A percentile compares a stretch with the other conserved stretches of the same genome.
phyloP scores from a whole-genome alignment of 306 rosid species.

The Mimosa bimucronata region DNA sequence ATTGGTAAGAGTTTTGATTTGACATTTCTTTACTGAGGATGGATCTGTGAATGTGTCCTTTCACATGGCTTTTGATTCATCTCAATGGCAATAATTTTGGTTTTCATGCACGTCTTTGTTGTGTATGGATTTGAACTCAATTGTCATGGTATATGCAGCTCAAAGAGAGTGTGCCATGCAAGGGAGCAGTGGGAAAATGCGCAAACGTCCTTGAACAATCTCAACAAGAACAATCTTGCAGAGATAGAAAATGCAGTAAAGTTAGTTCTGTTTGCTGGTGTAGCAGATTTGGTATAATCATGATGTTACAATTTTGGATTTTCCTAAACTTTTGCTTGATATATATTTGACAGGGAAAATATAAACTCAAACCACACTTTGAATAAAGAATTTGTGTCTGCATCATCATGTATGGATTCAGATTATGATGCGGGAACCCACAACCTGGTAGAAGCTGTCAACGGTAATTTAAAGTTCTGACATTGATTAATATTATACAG shows the following conservation, averaged over 20 bases:
- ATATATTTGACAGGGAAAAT: conserved; percentile 54
- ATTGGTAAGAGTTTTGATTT: background rate
- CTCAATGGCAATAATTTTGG: background rate
- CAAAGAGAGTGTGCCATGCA: conserved; percentile 58
- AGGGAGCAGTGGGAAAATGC: conserved; percentile 71
- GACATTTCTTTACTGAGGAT: background rate
- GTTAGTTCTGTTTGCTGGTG: conserved; percentile 52
- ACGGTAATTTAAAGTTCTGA: conserved; percentile 55
- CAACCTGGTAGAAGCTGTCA: conserved; percentile 54
- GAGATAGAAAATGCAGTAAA: conserved; percentile 61
- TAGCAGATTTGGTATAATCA: background rate
- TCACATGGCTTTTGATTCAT: background rate
- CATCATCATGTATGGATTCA: conserved; percentile 53
- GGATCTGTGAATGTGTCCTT: background rate
- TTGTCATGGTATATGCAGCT: conserved; percentile 57
- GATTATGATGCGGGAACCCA: conserved; percentile 52
- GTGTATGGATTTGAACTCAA: background rate
- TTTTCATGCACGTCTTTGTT: background rate
- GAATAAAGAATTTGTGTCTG: conserved; percentile 55
- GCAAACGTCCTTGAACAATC: conserved; percentile 47
- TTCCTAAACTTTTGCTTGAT: background rate
- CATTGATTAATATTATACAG: background rate
- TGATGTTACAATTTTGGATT: background rate
- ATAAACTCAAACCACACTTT: conserved; percentile 50
- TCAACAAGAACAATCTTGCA: conserved; percentile 50